These are phyloP conservation scores for Aphanomyces stellatus DNA, from an alignment of 352 stramenopile species.

Conservation along the genomic window DNA sequence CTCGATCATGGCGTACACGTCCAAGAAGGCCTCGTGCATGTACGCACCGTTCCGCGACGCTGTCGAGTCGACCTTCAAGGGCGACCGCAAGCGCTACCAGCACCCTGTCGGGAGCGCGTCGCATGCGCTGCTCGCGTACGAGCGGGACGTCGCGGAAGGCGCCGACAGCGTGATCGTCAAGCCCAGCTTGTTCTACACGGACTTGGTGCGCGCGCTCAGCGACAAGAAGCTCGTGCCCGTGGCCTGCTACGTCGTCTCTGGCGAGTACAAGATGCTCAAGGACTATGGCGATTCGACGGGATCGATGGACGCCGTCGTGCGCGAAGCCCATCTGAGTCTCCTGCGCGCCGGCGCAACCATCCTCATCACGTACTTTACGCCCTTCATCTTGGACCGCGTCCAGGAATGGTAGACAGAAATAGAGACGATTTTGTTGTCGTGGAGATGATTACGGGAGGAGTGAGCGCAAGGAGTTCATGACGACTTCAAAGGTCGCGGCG, in stretches of 20 bases:
- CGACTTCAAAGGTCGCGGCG: constrained; percentile 54
- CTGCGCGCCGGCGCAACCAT: constrained; percentile 93
- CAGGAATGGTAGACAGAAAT: constrained; percentile 53
- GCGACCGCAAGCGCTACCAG: constrained; percentile 96
- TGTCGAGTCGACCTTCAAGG: constrained; percentile 94
- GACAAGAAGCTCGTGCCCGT: constrained; percentile 91
- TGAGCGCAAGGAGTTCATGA: constrained; percentile 33
- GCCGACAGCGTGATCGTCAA: constrained; percentile 99
- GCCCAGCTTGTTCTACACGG: constrained; percentile 97
- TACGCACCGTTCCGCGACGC: constrained; percentile 96
- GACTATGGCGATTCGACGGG: constrained; percentile 82
- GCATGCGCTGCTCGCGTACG: constrained; percentile 70
- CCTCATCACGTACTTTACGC: constrained; percentile 98
- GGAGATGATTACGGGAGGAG: not conserved
- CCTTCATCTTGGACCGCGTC: constrained; percentile 78
- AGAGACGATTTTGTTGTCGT: not conserved
- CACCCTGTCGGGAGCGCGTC: constrained; percentile 79
- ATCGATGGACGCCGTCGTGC: constrained; percentile 78
- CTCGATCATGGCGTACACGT: constrained; percentile 98
- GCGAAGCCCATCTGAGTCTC: constrained; percentile 68
- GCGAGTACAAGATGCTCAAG: constrained; percentile 99
- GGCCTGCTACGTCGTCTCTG: constrained; percentile 97
- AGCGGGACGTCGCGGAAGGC: constrained; percentile 78
- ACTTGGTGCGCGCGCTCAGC: constrained; percentile 94
- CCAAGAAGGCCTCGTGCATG: constrained; percentile 95